Base-by-base conservation (phyloP, 2,329 filamentous ascomycete genomes). In the Aspergillus sergii region DNA sequence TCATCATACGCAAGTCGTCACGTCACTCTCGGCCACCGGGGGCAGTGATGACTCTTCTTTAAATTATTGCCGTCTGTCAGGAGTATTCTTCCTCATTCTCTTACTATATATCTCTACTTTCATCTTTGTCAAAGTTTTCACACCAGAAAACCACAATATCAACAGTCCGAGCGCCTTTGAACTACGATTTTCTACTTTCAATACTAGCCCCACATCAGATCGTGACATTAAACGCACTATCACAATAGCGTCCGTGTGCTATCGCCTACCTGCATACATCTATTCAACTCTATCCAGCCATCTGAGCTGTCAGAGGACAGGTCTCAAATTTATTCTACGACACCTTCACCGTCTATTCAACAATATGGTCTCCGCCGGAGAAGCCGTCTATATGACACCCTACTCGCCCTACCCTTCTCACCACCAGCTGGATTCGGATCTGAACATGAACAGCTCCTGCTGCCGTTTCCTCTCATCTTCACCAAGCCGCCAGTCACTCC, bases 1-100 rank as follows among this genome's bases (percentile, higher is more conserved):
- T 43, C 55, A 61, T 64, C 78, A 77, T 64, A 76, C 79, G n/a
- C 66, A 67, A 70, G 64, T 71, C 68, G 63, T 69, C 68, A 71
- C 68, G 69, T 71, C 69, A 69, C 67, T 64, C 60, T 63, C 51
- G 51, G 57, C 41, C 2, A 10, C 46, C 45, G 53, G 30, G n/a
- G n/a, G 21, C n/a, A 46, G 43, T 46, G 34, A 48, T 39, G 41
- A 51, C 19, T 50, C 34, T 45, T 9, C 21, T 12, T 23, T 21
- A 41, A 53, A 53, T 41, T 7, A 11, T 36, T 23, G 8, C 32
- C 19, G 1, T 55, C 16, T n/a, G 19, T 16, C 51, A 14, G 14
- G 8, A 34, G 21, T 34, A 26, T 12, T 55, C 14, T 30, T 58
- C 19, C 28, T 43, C 56, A 46, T 36, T 14, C 53, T 36, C 23